A percentile compares a stretch with the other conserved stretches of the same genome.
Evolutionary conservation across 2,329 filamentous ascomycete genomes (phyloP).

Genomic region (Calonectria hawksworthii): DNA sequence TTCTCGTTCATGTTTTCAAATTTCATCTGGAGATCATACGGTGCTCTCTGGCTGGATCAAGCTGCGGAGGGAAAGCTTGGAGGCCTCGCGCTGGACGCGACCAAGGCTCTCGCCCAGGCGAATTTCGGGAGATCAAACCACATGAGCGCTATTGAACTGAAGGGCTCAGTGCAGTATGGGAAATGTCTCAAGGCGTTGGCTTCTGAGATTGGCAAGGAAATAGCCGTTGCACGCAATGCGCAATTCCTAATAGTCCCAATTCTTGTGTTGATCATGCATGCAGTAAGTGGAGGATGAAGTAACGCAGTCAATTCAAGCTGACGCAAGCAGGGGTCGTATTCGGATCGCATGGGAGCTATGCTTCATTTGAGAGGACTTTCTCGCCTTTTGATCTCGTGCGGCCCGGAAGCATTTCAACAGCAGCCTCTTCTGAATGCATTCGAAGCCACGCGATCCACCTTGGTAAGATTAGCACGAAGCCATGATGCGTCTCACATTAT

Average conservation of each 20-base stretch:
- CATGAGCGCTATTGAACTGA: constrained; percentile 16
- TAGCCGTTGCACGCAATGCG: neutral
- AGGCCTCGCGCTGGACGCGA: constrained; percentile 25
- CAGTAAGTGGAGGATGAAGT: neutral
- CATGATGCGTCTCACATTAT: neutral
- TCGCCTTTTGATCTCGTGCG: constrained; percentile 18
- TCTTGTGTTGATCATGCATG: constrained; percentile 29
- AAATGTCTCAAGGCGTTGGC: constrained; percentile 21
- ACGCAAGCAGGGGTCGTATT: constrained; percentile 11
- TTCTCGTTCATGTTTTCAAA: constrained; percentile 38
- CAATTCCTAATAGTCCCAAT: constrained; percentile 24
- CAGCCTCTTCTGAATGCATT: constrained; percentile 32
- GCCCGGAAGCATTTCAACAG: constrained; percentile 28
- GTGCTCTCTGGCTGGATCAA: constrained; percentile 32
- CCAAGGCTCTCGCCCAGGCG: constrained; percentile 24
- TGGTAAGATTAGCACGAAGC: constrained; percentile 14
- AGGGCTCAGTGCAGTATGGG: constrained; percentile 22
- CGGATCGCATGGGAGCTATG: constrained; percentile 25
- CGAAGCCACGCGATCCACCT: constrained; percentile 29
- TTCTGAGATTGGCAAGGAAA: constrained; percentile 11
- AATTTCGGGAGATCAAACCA: constrained; percentile 28
- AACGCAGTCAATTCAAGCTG: neutral
- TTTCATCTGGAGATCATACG: constrained; percentile 37
- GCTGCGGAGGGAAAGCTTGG: constrained; percentile 35
- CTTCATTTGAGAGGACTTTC: constrained; percentile 27